phyloP scores from a whole-genome alignment of 2,329 filamentous ascomycete genomes.

The Epichloe baconii region DNA sequence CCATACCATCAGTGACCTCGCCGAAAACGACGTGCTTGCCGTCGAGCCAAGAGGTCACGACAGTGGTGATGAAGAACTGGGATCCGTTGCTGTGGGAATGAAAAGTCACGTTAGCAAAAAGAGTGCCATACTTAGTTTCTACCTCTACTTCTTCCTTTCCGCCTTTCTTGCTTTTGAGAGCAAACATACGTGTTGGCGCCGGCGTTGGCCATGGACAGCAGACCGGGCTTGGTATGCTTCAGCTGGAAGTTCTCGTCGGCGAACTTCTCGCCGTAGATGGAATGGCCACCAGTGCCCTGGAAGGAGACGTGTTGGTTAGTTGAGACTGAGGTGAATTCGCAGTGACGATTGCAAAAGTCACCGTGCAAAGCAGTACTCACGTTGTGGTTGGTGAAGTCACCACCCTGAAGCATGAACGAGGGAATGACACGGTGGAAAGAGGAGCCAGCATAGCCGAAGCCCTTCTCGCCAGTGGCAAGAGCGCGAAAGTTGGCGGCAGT shows the following conservation, averaged over 20 bases:
- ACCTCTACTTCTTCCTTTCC: neutral
- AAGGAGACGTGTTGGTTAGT: neutral
- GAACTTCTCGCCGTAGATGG: slow-evolving; percentile 12
- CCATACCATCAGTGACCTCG: slow-evolving; percentile 43
- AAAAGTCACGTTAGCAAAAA: too few relatives aligned
- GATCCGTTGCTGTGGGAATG: slow-evolving; percentile 65
- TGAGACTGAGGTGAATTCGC: neutral
- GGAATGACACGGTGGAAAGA: slow-evolving; percentile 89
- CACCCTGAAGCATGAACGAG: slow-evolving; percentile 90
- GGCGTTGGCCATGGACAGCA: slow-evolving; percentile 12
- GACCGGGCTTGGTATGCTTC: slow-evolving; percentile 10
- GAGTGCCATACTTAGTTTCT: too few relatives aligned
- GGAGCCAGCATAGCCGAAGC: slow-evolving; percentile 70
- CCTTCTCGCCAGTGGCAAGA: slow-evolving; percentile 70
- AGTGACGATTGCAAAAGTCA: neutral
- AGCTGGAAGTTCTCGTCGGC: slow-evolving; percentile 11
- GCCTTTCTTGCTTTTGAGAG: neutral
- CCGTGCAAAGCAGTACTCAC: slow-evolving; percentile 30
- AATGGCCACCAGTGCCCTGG: slow-evolving; percentile 11
- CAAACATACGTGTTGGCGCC: slow-evolving; percentile 11
- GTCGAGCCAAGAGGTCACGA: slow-evolving; percentile 76
- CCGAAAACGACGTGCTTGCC: slow-evolving; percentile 79
- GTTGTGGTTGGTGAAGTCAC: slow-evolving; percentile 88
- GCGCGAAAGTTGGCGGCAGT: slow-evolving; percentile 75
- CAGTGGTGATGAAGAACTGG: slow-evolving; percentile 96